Conservation (phyloP, 768 basidiomycete species). For the Pholiota molesta region DNA sequence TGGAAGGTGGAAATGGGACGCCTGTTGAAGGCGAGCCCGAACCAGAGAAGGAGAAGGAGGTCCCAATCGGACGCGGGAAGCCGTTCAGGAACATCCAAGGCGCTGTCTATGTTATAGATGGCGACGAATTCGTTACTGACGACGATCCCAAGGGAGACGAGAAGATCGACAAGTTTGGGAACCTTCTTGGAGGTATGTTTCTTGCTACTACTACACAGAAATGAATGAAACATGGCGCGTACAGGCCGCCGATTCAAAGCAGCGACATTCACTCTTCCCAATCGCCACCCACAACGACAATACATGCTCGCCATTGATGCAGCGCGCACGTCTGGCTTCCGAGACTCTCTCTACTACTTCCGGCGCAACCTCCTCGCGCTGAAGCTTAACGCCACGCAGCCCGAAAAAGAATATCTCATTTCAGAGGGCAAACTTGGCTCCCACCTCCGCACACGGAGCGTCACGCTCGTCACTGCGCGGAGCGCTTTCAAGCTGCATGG, state of each 20-base stretch:
- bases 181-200: slow-evolving; percentile 73
- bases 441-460: slow-evolving; percentile 87
- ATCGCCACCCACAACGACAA: slow-evolving; percentile 78
- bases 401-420: slow-evolving; percentile 93
- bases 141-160: slow-evolving; percentile 87
- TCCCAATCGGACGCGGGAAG: slow-evolving; percentile 57
- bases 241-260: slow-evolving; percentile 89
- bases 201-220: background rate
- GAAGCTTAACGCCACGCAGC: slow-evolving; percentile 87
- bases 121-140: slow-evolving; percentile 86
- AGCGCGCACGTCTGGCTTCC: slow-evolving; percentile 92
- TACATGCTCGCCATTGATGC: slow-evolving; percentile 99
- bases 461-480: slow-evolving; percentile 90
- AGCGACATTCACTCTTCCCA: slow-evolving; percentile 83
- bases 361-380: slow-evolving; percentile 87
- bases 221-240: too few species aligned
- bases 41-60: slow-evolving; percentile 47
- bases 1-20: slow-evolving; percentile 29
- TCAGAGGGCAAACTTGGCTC: slow-evolving; percentile 84
- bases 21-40: slow-evolving; percentile 41
- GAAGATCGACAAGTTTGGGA: slow-evolving; percentile 88
- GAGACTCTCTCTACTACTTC: slow-evolving; percentile 98
- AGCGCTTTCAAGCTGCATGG: slow-evolving; percentile 96
- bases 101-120: slow-evolving; percentile 75
- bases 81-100: slow-evolving; percentile 78